phyloP scores from a whole-genome alignment of 768 basidiomycete genomes.

The Mycena amicta region DNA sequence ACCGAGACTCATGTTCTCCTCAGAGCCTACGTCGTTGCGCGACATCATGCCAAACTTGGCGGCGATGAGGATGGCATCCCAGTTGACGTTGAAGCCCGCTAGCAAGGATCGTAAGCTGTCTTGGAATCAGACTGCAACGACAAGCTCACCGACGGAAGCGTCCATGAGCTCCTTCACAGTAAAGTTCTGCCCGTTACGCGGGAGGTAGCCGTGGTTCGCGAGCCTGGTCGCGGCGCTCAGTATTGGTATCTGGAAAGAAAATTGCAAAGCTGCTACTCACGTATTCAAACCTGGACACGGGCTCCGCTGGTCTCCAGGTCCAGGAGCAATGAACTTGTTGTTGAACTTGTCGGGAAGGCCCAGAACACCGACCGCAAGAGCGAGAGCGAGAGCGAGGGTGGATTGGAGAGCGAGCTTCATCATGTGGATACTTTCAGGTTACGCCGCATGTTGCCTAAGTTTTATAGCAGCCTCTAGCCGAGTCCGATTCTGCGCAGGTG shows the following conservation, averaged over 20 bases:
- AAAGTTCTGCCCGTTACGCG: background rate
- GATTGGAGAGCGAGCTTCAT: background rate
- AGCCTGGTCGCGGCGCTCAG: too few species aligned
- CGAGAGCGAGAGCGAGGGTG: background rate
- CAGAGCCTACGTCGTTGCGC: background rate
- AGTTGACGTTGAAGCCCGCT: background rate
- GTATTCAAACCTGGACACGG: background rate
- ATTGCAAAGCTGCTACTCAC: background rate
- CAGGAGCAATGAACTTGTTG: background rate
- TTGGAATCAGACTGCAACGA: background rate
- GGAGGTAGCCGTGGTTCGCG: background rate
- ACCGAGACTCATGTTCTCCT: background rate
- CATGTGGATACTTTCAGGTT: too few species aligned
- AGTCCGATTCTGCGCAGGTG: too few species aligned
- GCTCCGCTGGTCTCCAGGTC: background rate
- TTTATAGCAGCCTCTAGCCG: too few species aligned
- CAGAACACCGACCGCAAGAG: background rate
- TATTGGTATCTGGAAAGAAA: background rate
- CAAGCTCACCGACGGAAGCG: background rate
- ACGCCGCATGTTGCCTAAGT: too few species aligned
- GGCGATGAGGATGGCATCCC: background rate
- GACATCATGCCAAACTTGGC: background rate
- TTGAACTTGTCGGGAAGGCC: background rate
- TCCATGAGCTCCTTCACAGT: background rate
- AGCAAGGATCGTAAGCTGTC: background rate